A percentile compares a stretch with the other conserved stretches of the same genome.
Conservation (phyloP, 768 basidiomycete genomes). For the Calocera cornea region DNA sequence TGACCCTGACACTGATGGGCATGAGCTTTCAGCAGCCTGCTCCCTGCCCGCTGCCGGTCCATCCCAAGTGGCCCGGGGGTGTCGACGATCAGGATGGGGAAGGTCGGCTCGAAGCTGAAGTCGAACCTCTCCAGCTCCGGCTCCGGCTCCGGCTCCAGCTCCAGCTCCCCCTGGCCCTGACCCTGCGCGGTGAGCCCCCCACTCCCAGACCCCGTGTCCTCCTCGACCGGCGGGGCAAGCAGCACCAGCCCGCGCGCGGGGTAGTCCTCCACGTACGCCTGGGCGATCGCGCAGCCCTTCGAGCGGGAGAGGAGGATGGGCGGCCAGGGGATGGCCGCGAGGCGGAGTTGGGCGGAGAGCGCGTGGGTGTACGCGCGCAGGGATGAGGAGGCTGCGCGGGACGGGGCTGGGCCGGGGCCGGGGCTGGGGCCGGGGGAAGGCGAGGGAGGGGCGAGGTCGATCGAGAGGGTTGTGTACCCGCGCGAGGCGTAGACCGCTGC, state of each 20-base stretch:
- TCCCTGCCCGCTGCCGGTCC: constrained; percentile 24
- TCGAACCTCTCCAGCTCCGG: constrained; percentile 18
- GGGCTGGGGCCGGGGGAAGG: neutral
- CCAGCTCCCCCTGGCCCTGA: neutral
- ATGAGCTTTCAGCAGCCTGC: constrained; percentile 31
- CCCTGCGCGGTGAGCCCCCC: neutral
- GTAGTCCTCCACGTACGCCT: constrained; percentile 55
- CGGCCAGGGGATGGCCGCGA: constrained; percentile 38
- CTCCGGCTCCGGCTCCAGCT: neutral
- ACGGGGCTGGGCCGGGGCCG: neutral
- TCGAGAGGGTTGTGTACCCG: neutral
- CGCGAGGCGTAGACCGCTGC: neutral
- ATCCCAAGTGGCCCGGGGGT: constrained; percentile 26
- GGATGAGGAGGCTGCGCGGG: neutral
- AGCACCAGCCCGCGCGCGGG: constrained; percentile 49
- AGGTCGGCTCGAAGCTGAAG: constrained; percentile 48
- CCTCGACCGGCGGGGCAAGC: constrained; percentile 33
- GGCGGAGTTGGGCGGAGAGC: constrained; percentile 31
- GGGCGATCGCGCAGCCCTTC: constrained; percentile 41
- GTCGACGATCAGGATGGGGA: constrained; percentile 44
- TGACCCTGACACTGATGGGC: too few relatives aligned
- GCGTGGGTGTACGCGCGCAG: neutral
- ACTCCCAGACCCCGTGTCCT: constrained; percentile 20
- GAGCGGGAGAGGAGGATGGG: constrained; percentile 43
- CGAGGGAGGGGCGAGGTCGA: neutral